Evolutionary conservation across 2,329 filamentous ascomycete species (phyloP), one percentile per base, ranked within the genome.

Genomic region (Sphaerulina musiva): DNA sequence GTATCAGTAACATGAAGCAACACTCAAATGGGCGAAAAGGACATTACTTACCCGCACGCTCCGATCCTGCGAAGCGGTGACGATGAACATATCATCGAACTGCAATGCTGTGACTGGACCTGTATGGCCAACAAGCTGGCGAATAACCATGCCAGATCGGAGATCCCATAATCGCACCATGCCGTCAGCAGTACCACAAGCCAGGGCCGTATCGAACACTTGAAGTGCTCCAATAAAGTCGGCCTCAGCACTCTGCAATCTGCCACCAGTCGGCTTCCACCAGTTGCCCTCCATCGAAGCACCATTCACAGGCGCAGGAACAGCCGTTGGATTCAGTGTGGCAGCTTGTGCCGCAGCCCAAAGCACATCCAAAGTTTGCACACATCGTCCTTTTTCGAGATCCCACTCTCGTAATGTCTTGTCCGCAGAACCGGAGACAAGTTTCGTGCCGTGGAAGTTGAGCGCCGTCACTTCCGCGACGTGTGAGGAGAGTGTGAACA

Each of bases 361-460:
- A 70, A 98, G 87, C 6, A 98, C 92, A 72, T 98, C 93, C 46
- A 98, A 77, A 2, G 93, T 98, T 73, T 98, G 93, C 51, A 98
- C 88, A 70, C 93, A 97, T 46, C 93, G 86, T n/a, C 93, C 93
- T 70, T 91, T 96, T 65, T 92, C 88, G 47, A 98, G 79, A 75
- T 98, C 93, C 93, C 93, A 98, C 70, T 98, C 93, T 43, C 93
- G 85, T 52, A 98, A 77, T 1, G 93, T 98, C 78, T 98, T 98
- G 74, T 98, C 93, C 0, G 93, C 87, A 6, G 92, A 97, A 10
- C 93, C 93, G 1, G 93, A 98, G 32, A 98, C 90, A 12, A 98
- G 80, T 0, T 89, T 90, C 62, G 95, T 85, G 52, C 88, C 88
- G 56, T 84, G 81, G 74, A 98, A 95, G 72, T 97, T 86, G 23